Percentiles rank a stretch among this genome's conserved stretches.
These are phyloP conservation scores for Chrysanthemum lavandulifolium DNA, from an alignment of 129 eudicot species.

Conservation along the genomic window DNA sequence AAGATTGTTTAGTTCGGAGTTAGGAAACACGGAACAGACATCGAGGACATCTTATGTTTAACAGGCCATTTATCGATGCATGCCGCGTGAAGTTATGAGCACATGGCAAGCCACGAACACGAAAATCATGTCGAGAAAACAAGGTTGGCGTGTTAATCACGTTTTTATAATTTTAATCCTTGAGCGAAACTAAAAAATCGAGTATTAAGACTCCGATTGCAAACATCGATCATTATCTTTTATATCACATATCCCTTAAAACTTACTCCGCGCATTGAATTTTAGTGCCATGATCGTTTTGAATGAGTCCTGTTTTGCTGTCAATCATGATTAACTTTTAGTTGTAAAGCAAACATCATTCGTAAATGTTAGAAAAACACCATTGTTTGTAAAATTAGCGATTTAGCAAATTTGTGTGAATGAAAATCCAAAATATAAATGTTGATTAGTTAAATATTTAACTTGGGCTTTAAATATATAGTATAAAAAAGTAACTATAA, in stretches of 20 bases:
- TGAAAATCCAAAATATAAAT: background rate
- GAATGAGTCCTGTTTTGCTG: background rate
- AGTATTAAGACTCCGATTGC: too few relatives aligned
- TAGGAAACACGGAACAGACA: conserved; percentile 88
- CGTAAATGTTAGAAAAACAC: background rate
- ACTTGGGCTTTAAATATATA: too few relatives aligned
- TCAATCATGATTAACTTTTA: background rate
- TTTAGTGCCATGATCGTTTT: background rate
- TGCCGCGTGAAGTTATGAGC: conserved; percentile 93
- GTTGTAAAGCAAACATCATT: background rate
- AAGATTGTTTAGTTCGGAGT: conserved; percentile 74
- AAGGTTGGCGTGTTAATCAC: background rate
- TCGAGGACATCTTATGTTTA: conserved; percentile 92
- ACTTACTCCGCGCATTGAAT: background rate
- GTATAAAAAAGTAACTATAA: too few relatives aligned
- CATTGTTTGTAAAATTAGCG: background rate
- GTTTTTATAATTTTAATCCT: background rate
- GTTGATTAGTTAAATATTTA: background rate
- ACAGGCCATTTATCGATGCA: conserved; percentile 99
- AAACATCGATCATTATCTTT: too few relatives aligned
- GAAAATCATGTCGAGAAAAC: conserved; percentile 24
- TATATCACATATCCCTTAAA: background rate
- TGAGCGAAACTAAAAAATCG: too few relatives aligned
- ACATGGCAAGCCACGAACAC: conserved; percentile 98
- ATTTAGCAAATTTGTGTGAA: background rate